Evolutionary conservation across 2,329 filamentous ascomycete species (phyloP), one percentile per base, ranked within the genome.

Genomic region (Chalaropsis thielavioides): DNA sequence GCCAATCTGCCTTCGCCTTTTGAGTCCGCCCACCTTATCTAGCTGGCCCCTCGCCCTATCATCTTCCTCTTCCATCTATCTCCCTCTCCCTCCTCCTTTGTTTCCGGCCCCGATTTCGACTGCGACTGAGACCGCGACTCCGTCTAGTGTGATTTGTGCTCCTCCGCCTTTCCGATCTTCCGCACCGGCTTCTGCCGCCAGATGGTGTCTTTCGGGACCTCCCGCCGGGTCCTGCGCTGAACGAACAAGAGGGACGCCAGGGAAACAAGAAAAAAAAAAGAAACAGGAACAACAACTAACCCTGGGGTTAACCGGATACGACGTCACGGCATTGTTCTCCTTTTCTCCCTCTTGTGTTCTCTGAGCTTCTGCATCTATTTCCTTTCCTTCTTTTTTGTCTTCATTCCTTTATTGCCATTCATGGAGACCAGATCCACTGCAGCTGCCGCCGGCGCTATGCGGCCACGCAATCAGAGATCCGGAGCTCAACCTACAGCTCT

Each of bases 221-320:
- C 60, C 60, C 60, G 60, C 60, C 40, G 60, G 60, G 60, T 41
- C 31, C 60, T 62, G 60, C 60, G 60, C 43, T 62, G 60, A 62
- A 62, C 24, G 51, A 58, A 58, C 51, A 17, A 58, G 27, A 58
- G 51, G 27, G 51, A 58, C 51, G 19, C n/a, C 15, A 58, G 24
- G 15, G 19, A 58, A 27, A 58, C 8, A 31, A 27, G 27, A 51
- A 46, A 5, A 27, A 51, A 51, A 46, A 5, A 58, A 58, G 15
- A 35, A 19, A 5, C 7, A 58, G 15, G 11, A 15, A 31, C 10
- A 38, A 58, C 51, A 31, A 31, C 31, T 13, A 22, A 58, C 15
- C 51, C 27, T 22, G 24, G 51, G 51, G 17, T n/a, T 58, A 58
- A 10, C 17, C 27, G 4, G 15, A 38, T 58, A 58, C 24, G 8